A percentile compares a stretch with the other conserved stretches of the same genome.
Conservation (phyloP, 345 rosid species). For the Toxicodendron radicans region DNA sequence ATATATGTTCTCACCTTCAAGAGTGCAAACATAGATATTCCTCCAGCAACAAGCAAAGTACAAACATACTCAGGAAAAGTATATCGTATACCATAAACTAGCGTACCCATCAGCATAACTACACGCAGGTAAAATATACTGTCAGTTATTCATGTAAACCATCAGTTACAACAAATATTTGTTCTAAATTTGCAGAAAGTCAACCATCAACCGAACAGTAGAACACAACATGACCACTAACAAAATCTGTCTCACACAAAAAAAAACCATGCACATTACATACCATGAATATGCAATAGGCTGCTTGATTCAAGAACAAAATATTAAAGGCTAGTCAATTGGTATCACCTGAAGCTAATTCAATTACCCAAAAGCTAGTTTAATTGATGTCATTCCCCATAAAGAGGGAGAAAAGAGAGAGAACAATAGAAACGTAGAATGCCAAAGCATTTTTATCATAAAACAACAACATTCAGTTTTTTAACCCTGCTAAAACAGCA, state of each 20-base stretch:
- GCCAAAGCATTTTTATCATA: not conserved
- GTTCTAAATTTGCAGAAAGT: not conserved
- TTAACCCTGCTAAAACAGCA: not conserved
- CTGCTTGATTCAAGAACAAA: not conserved
- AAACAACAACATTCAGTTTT: not conserved
- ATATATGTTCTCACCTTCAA: slow-evolving; percentile 53
- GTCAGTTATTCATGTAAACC: slow-evolving; percentile 16
- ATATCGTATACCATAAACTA: slow-evolving; percentile 86
- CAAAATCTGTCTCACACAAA: not conserved
- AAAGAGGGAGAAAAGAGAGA: not conserved
- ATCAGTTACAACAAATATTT: not conserved
- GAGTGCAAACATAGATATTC: slow-evolving; percentile 83
- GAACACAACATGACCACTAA: not conserved
- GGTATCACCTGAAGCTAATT: not conserved
- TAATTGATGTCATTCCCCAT: not conserved
- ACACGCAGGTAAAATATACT: slow-evolving; percentile 28
- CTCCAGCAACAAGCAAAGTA: slow-evolving; percentile 90
- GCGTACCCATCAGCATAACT: slow-evolving; percentile 94
- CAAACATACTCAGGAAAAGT: slow-evolving; percentile 78
- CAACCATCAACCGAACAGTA: not conserved
- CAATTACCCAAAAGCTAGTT: not conserved
- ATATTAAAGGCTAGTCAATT: not conserved
- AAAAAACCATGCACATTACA: not conserved
- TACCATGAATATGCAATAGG: not conserved
- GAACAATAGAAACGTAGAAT: not conserved